These are phyloP conservation scores for Pseudogymnoascus sp. DNA, from an alignment of 2,329 filamentous ascomycete genomes.

Conservation along the genomic window DNA sequence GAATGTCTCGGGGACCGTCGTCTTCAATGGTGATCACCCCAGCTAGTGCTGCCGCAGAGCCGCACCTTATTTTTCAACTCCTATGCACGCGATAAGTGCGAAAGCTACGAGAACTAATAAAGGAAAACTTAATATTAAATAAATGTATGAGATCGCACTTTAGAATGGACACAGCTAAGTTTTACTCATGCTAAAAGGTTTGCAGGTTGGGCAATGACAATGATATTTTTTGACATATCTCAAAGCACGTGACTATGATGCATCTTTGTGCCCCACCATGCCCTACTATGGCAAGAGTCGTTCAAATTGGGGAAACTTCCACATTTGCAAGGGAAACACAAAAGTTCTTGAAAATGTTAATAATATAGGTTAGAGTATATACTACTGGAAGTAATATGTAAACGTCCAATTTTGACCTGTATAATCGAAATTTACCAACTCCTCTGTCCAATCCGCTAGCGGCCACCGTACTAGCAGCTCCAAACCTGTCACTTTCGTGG, in stretches of 20 bases:
- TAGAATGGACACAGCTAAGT: neutral
- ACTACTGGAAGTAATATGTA: neutral
- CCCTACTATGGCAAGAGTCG: neutral
- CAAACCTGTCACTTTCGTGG: neutral
- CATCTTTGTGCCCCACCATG: neutral
- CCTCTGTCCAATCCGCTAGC: neutral
- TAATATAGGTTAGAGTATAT: neutral
- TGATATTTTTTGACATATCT: neutral
- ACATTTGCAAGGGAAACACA: neutral
- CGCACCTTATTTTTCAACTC: slow-evolving; percentile 2
- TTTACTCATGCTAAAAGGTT: neutral
- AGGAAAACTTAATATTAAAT: neutral
- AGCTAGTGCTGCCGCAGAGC: slow-evolving; percentile 7
- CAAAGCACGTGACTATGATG: neutral
- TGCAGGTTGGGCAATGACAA: neutral
- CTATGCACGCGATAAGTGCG: neutral
- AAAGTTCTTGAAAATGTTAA: neutral
- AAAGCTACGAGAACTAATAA: neutral
- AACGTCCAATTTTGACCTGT: neutral
- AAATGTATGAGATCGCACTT: neutral
- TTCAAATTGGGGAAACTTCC: neutral
- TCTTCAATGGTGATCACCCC: neutral
- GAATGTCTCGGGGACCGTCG: neutral
- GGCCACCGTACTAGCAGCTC: neutral
- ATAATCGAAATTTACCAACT: neutral